These are phyloP conservation scores for Globisporangium ultimum DNA, from an alignment of 352 stramenopile genomes.

Conservation along the genomic window DNA sequence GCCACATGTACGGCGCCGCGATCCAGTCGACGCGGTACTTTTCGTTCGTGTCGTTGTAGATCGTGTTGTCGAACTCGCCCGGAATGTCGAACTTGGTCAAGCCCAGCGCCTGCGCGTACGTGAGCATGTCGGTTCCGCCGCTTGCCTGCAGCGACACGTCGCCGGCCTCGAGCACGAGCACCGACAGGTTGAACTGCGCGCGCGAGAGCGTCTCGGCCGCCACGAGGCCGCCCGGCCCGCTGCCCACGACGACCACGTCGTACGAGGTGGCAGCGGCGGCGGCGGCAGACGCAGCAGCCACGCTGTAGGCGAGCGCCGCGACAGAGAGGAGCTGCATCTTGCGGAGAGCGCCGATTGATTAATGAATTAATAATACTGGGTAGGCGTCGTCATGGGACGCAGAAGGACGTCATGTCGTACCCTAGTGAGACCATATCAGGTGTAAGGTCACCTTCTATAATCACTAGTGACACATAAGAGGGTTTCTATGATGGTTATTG, in stretches of 20 bases:
- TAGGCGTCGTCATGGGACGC: no score
- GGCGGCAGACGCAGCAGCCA: background rate
- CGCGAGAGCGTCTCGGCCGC: constrained; percentile 48
- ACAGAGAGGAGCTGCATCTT: background rate
- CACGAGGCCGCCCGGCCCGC: constrained; percentile 48
- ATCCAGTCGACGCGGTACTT: constrained; percentile 49
- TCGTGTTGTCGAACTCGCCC: constrained; percentile 51
- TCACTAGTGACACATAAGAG: no score
- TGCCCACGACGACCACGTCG: constrained; percentile 60
- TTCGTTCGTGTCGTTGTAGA: constrained; percentile 40
- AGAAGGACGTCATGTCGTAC: no score
- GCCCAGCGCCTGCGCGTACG: constrained; percentile 35
- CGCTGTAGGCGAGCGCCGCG: background rate
- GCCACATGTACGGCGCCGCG: constrained; percentile 34
- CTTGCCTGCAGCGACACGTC: constrained; percentile 36
- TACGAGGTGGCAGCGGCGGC: constrained; percentile 17
- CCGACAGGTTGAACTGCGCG: constrained; percentile 23
- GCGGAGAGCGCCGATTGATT: background rate
- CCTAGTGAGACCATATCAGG: no score
- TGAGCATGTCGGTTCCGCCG: constrained; percentile 36
- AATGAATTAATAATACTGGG: background rate
- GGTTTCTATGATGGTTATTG: no score
- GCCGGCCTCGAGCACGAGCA: constrained; percentile 57
- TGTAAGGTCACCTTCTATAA: no score
- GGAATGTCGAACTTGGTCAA: constrained; percentile 73